Evolutionary conservation across 2,329 filamentous ascomycete genomes (phyloP), one percentile per base, ranked within the genome.

Genomic region (Neofusicoccum sp.): DNA sequence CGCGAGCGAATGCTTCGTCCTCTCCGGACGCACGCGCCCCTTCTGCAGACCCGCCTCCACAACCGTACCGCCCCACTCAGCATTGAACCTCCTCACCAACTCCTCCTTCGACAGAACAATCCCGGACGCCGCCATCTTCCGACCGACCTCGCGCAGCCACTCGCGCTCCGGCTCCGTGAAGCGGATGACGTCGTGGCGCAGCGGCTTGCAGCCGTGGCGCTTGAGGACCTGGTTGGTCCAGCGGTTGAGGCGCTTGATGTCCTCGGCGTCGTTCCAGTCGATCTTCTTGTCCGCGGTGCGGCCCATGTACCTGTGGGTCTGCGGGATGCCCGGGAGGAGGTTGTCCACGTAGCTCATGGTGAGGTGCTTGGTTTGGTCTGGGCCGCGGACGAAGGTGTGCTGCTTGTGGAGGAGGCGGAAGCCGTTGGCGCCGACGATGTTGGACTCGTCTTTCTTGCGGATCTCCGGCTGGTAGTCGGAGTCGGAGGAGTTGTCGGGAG

Each of bases 321-420:
- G 39, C 4, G 3, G 9, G 31, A 22, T 29, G 54, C 49, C 49
- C 8, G 54, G 39, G 4, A 2, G 8, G 7, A n/a, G 28, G 37
- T 36, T 31, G 39, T 58, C 41, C 3, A 12, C 14, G 31, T 36
- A 58, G 31, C 7, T 14, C 29, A 58, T 22, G 22, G 54, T 45
- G 39, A 58, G 54, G 54, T 45, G 54, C 1, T 4, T 3, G 16
- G 29, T 12, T 3, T 58, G 54, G 54, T 58, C 52, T 6, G 28
- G 12, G 31, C 54, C 54, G 29, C 7, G 8, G 7, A 6, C 14
- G 54, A 58, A 58, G 54, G 6, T 14, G 54, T 44, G 54, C 11
- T 58, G 54, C 2, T 29, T 39, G 54, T 58, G 54, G 12, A 58
- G 54, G 12, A 58, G 54, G 39, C 39, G 39, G 54, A 58, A 58